Base-by-base conservation (phyloP, 495 filamentous ascomycete species). In the Talaromyces thailandensis region DNA sequence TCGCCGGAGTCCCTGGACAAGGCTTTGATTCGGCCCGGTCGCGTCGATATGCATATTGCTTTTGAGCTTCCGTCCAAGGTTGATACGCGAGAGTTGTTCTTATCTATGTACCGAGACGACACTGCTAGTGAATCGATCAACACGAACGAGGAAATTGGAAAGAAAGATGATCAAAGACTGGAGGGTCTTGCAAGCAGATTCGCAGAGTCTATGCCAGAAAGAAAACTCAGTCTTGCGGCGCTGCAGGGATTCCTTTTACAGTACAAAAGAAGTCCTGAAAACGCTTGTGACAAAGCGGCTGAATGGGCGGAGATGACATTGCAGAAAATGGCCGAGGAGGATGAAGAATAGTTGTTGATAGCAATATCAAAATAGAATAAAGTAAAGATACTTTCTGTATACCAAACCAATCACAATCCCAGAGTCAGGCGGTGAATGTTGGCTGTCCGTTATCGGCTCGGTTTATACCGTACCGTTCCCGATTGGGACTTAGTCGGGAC, bases 11-110 rank as follows among this genome's bases (percentile, higher is more conserved):
- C 80, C 25, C 82, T 94, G 9, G 90, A 93, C 70, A 76, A 82
- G 6, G 90, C 90, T 0, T 79, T 94, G 23, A 85, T 92, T 63
- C 82, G 90, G 0, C 90, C 89, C 0, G 90, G 90, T 0, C 80
- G 90, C 4, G 83, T 92, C 6, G 90, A 93, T 67, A 75, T 89
- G 68, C 83, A 89, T 65, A 82, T 94, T 11, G 71, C 76, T 32
- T 93, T 94, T 52, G 63, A 64, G 14, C 83, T 87, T 35, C 86
- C 88, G 1, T 86, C 79, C 4, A 76, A 71, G 14, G 66, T 72
- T 12, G 87, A 91, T 64, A 82, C 85, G 24, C 67, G 67, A 6
- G 82, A 87, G 70, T 69, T 90, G 2, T 91, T 91, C 63, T 67
- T 82, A 56, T 76, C 86, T 18, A 86, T 91, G 81, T 91, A 89